Evolutionary conservation across 78 protist genomes (phyloP), one percentile per base, ranked within the genome.

Genomic region (Neovahlkampfia damariscottae): DNA sequence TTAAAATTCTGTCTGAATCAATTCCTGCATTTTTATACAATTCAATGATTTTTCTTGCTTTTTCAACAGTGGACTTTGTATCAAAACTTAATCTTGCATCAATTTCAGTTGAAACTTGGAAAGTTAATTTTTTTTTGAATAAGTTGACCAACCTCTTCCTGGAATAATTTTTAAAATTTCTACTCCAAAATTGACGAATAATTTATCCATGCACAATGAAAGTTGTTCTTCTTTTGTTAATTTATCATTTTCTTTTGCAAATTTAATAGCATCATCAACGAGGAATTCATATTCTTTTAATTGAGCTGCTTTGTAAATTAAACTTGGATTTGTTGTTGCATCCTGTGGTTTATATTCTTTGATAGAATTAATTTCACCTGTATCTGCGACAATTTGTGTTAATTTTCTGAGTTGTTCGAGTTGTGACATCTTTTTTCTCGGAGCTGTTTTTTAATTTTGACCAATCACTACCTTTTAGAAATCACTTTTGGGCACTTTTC

Each of bases 271-370:
- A 8, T 84, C 92, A 19, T 88, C 89, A n/a, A 93, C 58, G 37
- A 93, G 81, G 10, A 30, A 35, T 73, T 40, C 38, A 76, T 90
- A 93, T 67, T 79, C 70, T 39, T 86, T 86, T 59, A 66, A 37
- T 29, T 41, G 2, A 9, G 93, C 89, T 8, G 97, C 98, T 36
- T 31, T 75, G 41, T 83, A 38, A 30, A 95, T 70, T 72, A 96
- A 91, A 27, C 97, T 86, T 38, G 99, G 99, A 82, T 96, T 96
- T 0, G 99, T 96, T 27, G 99, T 96, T 29, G 96, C 89, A 77
- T 96, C 99, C 38, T 72, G 88, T 39, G 96, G 92, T 31, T 72
- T 40, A 85, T 30, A 93, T 73, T 86, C 66, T n/a, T 40, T 69
- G 39, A 93, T 86, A 40, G 71, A 73, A 37, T 74, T 82, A 82